Base-by-base conservation (phyloP, 305 asterid genomes). In the Nicotiana rustica region DNA sequence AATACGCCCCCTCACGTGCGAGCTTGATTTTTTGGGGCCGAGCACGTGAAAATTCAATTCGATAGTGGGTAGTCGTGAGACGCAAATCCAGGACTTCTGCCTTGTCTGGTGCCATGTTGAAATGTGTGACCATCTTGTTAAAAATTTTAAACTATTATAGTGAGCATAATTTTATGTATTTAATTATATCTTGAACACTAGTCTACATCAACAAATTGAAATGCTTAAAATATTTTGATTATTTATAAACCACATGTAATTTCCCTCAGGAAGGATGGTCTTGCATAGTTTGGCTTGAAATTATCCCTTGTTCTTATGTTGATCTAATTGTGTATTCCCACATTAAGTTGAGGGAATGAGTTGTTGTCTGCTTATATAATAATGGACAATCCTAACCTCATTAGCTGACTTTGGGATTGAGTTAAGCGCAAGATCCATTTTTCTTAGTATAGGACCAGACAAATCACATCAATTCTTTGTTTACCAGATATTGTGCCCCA, bases 271-370 rank as follows among this genome's bases (percentile, higher is more conserved):
- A 71, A 71, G 18, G 21, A 47, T 29, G 41, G 79, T 21, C 79
- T 71, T 71, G 61, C 38, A 71, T 7, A 1, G 49, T 71, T 44
- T 71, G 9, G 62, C 21, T 44, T 73, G 19, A 73, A 70, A 47
- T 47, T 73, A 19, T 73, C 62, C 79, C 61, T 73, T 47, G 41
- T 19, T 47, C 21, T 14, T 73, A 47, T 73, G 52, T 19, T 73
- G 62, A 57, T 71, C 38, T 19, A 18, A 19, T 19, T 71, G 57
- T 73, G 79, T 21, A 36, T 73, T 52, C 5, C 61, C 78, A 44
- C 7, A 71, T 71, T 44, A 10, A 33, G 19, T 71, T 44, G 61
- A 71, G 12, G 60, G 47, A 71, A 44, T 12, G 4, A 59, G 29
- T 44, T 70, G 18, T 38, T 70, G 19, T 47, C 60, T 71, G 25